A percentile compares a stretch with the other conserved stretches of the same genome.
Conservation (phyloP, 2,329 filamentous ascomycete species). For the Pseudogymnoascus sp. region DNA sequence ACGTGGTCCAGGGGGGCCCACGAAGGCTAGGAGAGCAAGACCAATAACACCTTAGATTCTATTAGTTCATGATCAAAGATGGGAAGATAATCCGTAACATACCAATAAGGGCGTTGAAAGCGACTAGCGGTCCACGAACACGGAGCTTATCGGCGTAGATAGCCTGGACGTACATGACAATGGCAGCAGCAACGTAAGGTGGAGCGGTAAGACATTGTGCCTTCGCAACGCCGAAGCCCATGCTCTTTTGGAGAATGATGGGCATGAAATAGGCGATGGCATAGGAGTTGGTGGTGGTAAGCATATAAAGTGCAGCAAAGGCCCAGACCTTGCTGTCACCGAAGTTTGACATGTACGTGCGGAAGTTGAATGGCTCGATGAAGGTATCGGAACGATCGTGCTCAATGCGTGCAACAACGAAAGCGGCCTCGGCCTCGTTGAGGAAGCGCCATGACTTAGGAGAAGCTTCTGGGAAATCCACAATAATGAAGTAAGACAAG, state of each 20-base stretch:
- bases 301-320: slow-evolving; percentile 53
- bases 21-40: slow-evolving; percentile 38
- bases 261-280: slow-evolving; percentile 67
- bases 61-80: slow-evolving; percentile 29
- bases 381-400: slow-evolving; percentile 47
- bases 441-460: slow-evolving; percentile 40
- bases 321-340: slow-evolving; percentile 51
- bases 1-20: slow-evolving; percentile 40
- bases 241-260: slow-evolving; percentile 58
- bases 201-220: slow-evolving; percentile 50
- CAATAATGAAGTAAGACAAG: slow-evolving; percentile 53
- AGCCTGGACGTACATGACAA: slow-evolving; percentile 39
- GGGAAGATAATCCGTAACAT: slow-evolving; percentile 39
- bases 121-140: slow-evolving; percentile 26
- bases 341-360: slow-evolving; percentile 38
- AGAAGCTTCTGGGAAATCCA: slow-evolving; percentile 54
- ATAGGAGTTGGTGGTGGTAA: slow-evolving; percentile 64
- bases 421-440: slow-evolving; percentile 38
- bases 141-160: slow-evolving; percentile 47
- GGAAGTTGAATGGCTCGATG: slow-evolving; percentile 38
- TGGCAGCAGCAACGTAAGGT: slow-evolving; percentile 40
- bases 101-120: slow-evolving; percentile 37
- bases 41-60: slow-evolving; percentile 14
- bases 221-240: slow-evolving; percentile 44
- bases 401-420: slow-evolving; percentile 44